Evolutionary conservation across 2,329 filamentous ascomycete species (phyloP).

Genomic region (Tolypocladium pustulatum): DNA sequence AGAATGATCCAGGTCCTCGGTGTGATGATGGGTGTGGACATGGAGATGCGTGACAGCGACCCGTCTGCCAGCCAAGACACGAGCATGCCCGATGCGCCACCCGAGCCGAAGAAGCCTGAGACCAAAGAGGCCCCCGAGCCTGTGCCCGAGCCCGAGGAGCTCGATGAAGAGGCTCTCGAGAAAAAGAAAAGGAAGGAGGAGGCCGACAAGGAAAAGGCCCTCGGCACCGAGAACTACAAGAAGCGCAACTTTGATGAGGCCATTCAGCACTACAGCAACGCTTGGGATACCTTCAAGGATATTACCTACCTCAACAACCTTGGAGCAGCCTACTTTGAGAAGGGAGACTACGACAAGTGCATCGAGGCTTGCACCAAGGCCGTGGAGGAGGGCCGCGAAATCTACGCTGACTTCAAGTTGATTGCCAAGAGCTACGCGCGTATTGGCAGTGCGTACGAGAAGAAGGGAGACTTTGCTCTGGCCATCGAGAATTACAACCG

Average conservation of each 20-base stretch:
- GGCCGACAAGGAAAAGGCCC: slow-evolving; percentile 87
- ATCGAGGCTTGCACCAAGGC: slow-evolving; percentile 84
- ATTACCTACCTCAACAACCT: slow-evolving; percentile 97
- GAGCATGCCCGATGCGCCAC: slow-evolving; percentile 61
- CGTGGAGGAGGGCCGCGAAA: slow-evolving; percentile 76
- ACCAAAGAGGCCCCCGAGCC: slow-evolving; percentile 47
- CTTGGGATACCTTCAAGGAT: slow-evolving; percentile 91
- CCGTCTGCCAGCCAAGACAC: slow-evolving; percentile 43
- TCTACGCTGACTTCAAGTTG: slow-evolving; percentile 94
- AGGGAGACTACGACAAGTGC: slow-evolving; percentile 81
- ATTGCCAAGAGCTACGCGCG: slow-evolving; percentile 97
- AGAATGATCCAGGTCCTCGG: slow-evolving; percentile 90
- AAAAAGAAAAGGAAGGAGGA: slow-evolving; percentile 87
- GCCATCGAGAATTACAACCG: slow-evolving; percentile 88
- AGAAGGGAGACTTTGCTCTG: slow-evolving; percentile 64
- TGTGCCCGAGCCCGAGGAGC: slow-evolving; percentile 50
- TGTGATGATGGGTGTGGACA: slow-evolving; percentile 86
- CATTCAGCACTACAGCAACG: slow-evolving; percentile 87
- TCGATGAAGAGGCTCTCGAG: slow-evolving; percentile 74
- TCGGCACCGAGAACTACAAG: slow-evolving; percentile 95
- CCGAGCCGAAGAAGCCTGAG: slow-evolving; percentile 28
- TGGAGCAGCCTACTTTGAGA: slow-evolving; percentile 88
- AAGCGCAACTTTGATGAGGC: slow-evolving; percentile 94
- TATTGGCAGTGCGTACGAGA: slow-evolving; percentile 91
- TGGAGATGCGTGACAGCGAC: slow-evolving; percentile 43